Percentiles rank a stretch among this genome's conserved stretches.
Conservation (phyloP, 805 yeast species). For the Metschnikowia drakensbergensis region DNA sequence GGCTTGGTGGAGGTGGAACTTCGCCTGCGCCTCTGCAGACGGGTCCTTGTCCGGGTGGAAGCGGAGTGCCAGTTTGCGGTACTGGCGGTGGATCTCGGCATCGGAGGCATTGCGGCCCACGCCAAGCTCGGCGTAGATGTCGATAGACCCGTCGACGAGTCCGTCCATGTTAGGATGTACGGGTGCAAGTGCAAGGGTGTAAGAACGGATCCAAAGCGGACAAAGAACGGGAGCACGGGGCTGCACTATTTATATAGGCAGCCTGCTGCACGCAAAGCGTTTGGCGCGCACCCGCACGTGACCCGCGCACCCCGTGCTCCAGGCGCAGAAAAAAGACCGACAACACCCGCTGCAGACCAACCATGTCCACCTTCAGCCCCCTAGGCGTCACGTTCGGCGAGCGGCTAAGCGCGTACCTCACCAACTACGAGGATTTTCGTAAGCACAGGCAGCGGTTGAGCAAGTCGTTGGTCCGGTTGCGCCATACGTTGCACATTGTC, state of each 20-base stretch:
- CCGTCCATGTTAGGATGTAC: constrained; percentile 9
- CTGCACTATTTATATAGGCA: background rate
- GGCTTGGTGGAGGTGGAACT: constrained; percentile 30
- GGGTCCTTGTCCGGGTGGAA: constrained; percentile 42
- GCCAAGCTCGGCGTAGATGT: constrained; percentile 44
- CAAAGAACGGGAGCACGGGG: no score
- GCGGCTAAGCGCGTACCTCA: constrained; percentile 60
- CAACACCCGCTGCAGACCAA: no score
- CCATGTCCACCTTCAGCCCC: constrained; percentile 14
- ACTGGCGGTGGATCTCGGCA: constrained; percentile 26
- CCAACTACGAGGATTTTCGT: constrained; percentile 64
- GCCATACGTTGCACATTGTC: constrained; percentile 59
- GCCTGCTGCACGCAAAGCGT: no score
- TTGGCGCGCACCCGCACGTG: no score
- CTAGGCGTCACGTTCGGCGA: constrained; percentile 43
- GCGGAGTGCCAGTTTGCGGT: constrained; percentile 32
- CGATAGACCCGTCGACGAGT: constrained; percentile 19
- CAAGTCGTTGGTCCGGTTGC: constrained; percentile 57
- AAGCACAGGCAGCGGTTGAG: constrained; percentile 64
- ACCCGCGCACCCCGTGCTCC: constrained; percentile 4
- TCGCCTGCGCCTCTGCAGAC: constrained; percentile 21
- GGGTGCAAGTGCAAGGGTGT: no score
- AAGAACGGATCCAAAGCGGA: no score
- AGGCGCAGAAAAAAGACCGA: background rate
- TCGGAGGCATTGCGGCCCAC: constrained; percentile 28